Base-by-base conservation (phyloP, 495 filamentous ascomycete genomes). In the Penicillium silybi region DNA sequence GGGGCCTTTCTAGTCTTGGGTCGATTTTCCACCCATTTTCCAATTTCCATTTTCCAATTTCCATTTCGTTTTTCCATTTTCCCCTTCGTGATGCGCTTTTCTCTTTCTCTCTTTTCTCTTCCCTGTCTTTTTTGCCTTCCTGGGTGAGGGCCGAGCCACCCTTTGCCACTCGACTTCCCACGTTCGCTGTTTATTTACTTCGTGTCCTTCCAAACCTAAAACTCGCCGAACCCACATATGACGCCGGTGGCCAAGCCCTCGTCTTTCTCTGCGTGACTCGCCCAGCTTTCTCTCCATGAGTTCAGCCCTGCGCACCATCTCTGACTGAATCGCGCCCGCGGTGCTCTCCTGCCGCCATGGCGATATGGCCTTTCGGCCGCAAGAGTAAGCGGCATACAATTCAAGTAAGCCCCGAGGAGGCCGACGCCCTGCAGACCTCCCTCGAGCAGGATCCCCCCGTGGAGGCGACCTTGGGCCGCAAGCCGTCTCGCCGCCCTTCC, bases 301-400 rank as follows among this genome's bases (percentile, higher is more conserved):
- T 75, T 23, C 58, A 61, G 58, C 63, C 59, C 55, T 50, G 53
- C 44, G 52, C 52, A 44, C 56, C 52, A 53, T 54, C 25, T 50
- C 27, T 18, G 39, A 41, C 47, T 40, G 26, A 32, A 11, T 15
- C 56, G 85, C 80, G 68, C 89, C 86, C 41, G 22, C 44, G 37
- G 50, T 58, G 56, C 39, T 34, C 46, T 62, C 41, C 54, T 25
- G 44, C 26, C 74, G 76, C 65, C 55, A 89, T 89, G 86, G 81
- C 82, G 63, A 73, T 89, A 73, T 91, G 87, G 87, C 87, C 84
- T 29, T 91, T 89, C 67, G 78, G 86, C 67, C 84, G 85, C 50
- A 87, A 77, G 66, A 83, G 54, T 45, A 79, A 77, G 66, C 72
- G 66, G 58, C 74, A 74, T 54, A 76, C 70, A 40, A 75, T 71